Conservation (phyloP, 1,284 basidiomycete species). For the Sporisorium sorghi region DNA sequence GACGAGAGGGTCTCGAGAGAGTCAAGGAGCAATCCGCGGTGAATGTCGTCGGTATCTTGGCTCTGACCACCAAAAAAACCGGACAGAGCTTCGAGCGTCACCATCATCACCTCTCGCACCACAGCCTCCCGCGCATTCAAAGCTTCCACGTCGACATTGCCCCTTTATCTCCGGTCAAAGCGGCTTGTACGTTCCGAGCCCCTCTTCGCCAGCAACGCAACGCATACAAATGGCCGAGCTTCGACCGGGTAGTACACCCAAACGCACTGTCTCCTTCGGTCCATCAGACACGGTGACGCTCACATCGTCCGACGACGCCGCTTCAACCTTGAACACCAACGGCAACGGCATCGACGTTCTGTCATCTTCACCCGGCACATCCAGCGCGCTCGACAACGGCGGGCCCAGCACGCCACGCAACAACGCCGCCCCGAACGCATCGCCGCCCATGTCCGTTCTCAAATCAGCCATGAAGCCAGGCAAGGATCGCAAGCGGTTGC, state of each 20-base stretch:
- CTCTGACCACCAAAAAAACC: background rate
- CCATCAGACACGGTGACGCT: constrained; percentile 48
- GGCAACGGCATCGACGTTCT: constrained; percentile 14
- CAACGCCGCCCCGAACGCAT: constrained; percentile 13
- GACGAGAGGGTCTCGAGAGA: too few species aligned
- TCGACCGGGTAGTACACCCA: constrained; percentile 45
- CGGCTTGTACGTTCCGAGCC: background rate
- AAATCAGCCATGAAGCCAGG: constrained; percentile 68
- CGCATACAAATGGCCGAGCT: constrained; percentile 32
- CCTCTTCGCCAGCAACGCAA: too few species aligned
- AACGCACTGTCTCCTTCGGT: constrained; percentile 56
- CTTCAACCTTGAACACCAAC: constrained; percentile 9
- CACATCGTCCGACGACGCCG: constrained; percentile 4
- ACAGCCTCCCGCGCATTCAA: too few species aligned
- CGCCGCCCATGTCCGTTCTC: constrained; percentile 39
- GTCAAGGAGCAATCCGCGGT: background rate
- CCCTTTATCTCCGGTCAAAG: background rate
- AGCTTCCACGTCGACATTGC: too few species aligned
- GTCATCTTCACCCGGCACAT: constrained; percentile 5
- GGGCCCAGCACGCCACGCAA: constrained; percentile 31
- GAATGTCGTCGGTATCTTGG: background rate
- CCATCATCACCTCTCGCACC: background rate
- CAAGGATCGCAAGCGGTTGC: constrained; percentile 55
- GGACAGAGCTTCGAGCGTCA: background rate
- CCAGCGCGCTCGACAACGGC: constrained; percentile 1